Evolutionary conservation across 2,329 filamentous ascomycete genomes (phyloP).

Genomic region (Sporothrix curviconia): DNA sequence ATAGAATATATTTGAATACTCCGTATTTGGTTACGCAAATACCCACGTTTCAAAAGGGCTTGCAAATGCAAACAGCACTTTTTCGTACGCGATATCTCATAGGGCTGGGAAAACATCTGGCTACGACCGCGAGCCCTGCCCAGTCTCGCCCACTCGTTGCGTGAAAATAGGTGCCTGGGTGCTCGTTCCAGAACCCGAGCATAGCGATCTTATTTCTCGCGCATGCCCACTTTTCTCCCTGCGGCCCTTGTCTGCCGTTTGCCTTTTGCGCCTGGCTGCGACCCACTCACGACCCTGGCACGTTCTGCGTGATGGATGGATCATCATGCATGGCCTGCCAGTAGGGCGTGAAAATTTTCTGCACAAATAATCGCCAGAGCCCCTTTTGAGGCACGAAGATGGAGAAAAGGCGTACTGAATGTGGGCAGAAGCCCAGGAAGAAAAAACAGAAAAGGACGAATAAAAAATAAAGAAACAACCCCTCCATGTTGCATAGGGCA

Average conservation of each 20-base stretch:
- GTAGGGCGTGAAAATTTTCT: slow-evolving; percentile 9
- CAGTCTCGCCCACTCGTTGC: slow-evolving; percentile 1
- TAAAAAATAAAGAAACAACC: not conserved
- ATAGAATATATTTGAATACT: no score
- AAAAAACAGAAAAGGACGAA: not conserved
- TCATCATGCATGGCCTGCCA: slow-evolving; percentile 13
- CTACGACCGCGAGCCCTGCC: slow-evolving; percentile 11
- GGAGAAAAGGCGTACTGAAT: not conserved
- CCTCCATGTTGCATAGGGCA: slow-evolving; percentile 4
- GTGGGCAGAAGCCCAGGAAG: not conserved
- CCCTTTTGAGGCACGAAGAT: not conserved
- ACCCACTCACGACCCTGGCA: slow-evolving; percentile 12
- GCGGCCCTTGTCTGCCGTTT: not conserved
- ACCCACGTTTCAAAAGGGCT: no score
- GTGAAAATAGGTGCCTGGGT: not conserved
- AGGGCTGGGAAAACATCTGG: not conserved
- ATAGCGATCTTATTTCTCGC: not conserved
- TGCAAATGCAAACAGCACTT: no score
- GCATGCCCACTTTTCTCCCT: not conserved
- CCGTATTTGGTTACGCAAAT: no score
- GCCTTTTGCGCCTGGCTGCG: not conserved
- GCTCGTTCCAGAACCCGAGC: slow-evolving; percentile 3
- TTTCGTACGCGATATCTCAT: no score
- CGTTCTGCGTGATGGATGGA: slow-evolving; percentile 11
- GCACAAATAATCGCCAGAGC: slow-evolving; percentile 1